A percentile compares a stretch with the other conserved stretches of the same genome.
Conservation (phyloP, 23 red algal genomes). For the Agarophyton chilense region DNA sequence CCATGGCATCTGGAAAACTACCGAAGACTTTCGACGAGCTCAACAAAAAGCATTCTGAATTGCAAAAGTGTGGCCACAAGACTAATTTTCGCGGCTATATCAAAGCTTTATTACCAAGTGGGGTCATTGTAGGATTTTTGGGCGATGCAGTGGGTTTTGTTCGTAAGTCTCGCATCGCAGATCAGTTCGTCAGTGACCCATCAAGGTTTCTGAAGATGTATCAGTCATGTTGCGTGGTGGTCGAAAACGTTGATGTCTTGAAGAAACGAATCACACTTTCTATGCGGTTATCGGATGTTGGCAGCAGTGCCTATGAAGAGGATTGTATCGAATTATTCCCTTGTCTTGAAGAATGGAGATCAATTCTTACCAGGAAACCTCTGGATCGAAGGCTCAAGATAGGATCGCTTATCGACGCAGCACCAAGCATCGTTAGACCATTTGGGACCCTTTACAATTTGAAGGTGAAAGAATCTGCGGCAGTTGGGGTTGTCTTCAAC, state of each 20-base stretch:
- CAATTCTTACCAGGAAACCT: neutral
- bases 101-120: slow-evolving; percentile 52
- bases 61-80: neutral
- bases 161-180: slow-evolving; percentile 38
- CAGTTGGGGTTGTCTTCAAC: slow-evolving; percentile 33
- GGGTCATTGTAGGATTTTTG: slow-evolving; percentile 72
- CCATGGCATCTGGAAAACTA: neutral
- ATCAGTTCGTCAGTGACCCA: slow-evolving; percentile 66
- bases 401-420: slow-evolving; percentile 32
- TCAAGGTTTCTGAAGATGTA: slow-evolving; percentile 39
- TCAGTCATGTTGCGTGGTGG: slow-evolving; percentile 56
- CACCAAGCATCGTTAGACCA: neutral
- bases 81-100: slow-evolving; percentile 59
- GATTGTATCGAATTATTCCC: slow-evolving; percentile 31
- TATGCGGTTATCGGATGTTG: slow-evolving; percentile 49
- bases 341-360: slow-evolving; percentile 34
- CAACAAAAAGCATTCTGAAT: neutral
- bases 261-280: slow-evolving; percentile 51
- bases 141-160: slow-evolving; percentile 55
- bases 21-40: slow-evolving; percentile 27
- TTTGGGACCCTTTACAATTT: slow-evolving; percentile 56
- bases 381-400: slow-evolving; percentile 19
- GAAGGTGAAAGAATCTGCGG: neutral
- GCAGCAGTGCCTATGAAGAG: neutral
- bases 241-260: slow-evolving; percentile 22